Evolutionary conservation across 441 rosid species (phyloP).

Genomic region (Adansonia madagascariensis): DNA sequence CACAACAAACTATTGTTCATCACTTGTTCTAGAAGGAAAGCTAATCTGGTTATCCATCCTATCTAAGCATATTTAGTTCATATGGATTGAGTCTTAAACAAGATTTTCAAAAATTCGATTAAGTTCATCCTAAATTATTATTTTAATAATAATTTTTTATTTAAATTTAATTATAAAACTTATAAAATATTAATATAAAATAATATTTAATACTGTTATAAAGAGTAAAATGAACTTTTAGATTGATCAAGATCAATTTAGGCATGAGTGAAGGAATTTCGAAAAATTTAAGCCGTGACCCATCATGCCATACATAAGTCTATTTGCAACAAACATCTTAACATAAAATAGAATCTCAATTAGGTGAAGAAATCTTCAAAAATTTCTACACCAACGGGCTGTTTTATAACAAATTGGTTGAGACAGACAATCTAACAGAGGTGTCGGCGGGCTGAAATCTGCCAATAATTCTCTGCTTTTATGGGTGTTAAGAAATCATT

Average conservation of each 20-base stretch:
- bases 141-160: too few species aligned
- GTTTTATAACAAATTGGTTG: background rate
- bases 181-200: too few species aligned
- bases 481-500: slow-evolving; percentile 14
- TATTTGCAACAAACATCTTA: background rate
- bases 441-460: slow-evolving; percentile 12
- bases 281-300: too few species aligned
- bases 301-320: too few species aligned
- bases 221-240: too few species aligned
- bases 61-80: too few species aligned
- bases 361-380: slow-evolving; percentile 20
- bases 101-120: background rate
- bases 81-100: too few species aligned
- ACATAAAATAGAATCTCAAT: background rate
- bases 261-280: too few species aligned
- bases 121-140: background rate
- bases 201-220: too few species aligned
- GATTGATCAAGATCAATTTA: too few species aligned
- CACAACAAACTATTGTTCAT: background rate
- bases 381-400: slow-evolving; percentile 7
- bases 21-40: slow-evolving; percentile 8
- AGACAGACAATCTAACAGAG: background rate
- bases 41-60: background rate
- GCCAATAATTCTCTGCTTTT: background rate
- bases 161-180: too few species aligned